A percentile compares a stretch with the other conserved stretches of the same genome.
phyloP scores from a whole-genome alignment of 495 filamentous ascomycete species.

The Umbilicaria muhlenbergii region DNA sequence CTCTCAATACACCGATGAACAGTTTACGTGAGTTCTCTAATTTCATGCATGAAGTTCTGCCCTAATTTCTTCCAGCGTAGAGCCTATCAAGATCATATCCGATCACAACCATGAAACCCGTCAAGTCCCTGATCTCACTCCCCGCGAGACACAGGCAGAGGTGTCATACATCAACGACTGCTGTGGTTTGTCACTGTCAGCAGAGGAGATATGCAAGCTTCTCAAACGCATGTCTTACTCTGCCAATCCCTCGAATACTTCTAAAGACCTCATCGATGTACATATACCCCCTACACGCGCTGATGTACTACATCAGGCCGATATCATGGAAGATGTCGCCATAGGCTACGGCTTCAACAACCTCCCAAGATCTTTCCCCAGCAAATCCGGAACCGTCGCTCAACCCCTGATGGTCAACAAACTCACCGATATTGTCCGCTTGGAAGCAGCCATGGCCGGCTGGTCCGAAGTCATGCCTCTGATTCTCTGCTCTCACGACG shows the following conservation, averaged over 20 bases:
- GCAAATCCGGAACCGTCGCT: conserved; percentile 68
- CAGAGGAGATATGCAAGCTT: conserved; percentile 54
- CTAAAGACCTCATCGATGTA: conserved; percentile 56
- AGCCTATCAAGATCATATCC: conserved; percentile 82
- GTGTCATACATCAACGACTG: conserved; percentile 86
- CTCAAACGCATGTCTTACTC: conserved; percentile 75
- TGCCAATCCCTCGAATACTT: conserved; percentile 51
- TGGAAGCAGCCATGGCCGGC: conserved; percentile 84
- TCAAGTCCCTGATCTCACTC: conserved; percentile 60
- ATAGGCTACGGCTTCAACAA: conserved; percentile 95
- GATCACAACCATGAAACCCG: conserved; percentile 76
- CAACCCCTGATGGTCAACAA: conserved; percentile 87
- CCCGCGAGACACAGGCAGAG: conserved; percentile 63
- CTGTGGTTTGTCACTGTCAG: conserved; percentile 61
- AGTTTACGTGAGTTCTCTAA: conserved; percentile 47
- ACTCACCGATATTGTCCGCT: conserved; percentile 76
- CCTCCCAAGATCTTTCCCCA: conserved; percentile 69
- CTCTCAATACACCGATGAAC: conserved; percentile 73
- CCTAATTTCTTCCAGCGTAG: conserved; percentile 33
- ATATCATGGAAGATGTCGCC: conserved; percentile 97
- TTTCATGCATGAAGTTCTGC: neutral
- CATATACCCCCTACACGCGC: conserved; percentile 76
- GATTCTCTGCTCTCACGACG: conserved; percentile 93
- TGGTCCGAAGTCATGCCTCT: conserved; percentile 95
- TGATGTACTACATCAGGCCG: conserved; percentile 88